phyloP scores from a whole-genome alignment of 208 protist species.

The Trypanosoma avium region DNA sequence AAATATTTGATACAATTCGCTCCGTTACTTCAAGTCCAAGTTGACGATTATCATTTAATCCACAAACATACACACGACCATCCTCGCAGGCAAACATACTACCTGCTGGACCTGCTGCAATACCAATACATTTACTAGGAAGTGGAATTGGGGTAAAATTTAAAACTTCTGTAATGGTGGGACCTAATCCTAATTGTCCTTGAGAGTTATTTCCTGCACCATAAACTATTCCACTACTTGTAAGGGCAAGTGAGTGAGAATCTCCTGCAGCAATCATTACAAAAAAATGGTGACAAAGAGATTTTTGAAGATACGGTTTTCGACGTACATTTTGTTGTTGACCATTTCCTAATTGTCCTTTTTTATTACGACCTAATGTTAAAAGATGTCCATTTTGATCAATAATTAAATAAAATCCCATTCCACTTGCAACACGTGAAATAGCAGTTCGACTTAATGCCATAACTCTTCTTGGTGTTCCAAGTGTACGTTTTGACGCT shows the following conservation, averaged over 20 bases:
- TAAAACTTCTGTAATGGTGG: conserved; percentile 32
- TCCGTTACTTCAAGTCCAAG: conserved; percentile 68
- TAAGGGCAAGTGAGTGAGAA: conserved; percentile 79
- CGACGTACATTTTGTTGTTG: conserved; percentile 61
- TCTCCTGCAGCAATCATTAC: conserved; percentile 82
- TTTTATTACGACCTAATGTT: conserved; percentile 78
- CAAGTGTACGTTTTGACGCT: conserved; percentile 58
- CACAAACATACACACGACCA: conserved; percentile 73
- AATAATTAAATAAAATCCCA: conserved; percentile 78
- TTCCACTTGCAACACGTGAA: conserved; percentile 77
- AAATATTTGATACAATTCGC: conserved; percentile 55
- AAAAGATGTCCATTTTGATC: conserved; percentile 87
- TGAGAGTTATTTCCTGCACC: conserved; percentile 79
- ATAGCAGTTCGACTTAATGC: conserved; percentile 68
- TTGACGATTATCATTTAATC: conserved; percentile 80
- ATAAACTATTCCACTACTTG: conserved; percentile 84
- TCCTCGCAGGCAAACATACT: conserved; percentile 88
- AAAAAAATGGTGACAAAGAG: conserved; percentile 75
- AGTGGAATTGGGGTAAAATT: conserved; percentile 70
- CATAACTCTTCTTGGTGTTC: conserved; percentile 86
- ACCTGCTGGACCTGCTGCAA: conserved; percentile 71
- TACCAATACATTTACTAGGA: conserved; percentile 67
- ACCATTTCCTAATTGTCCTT: conserved; percentile 85
- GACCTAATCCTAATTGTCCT: conserved; percentile 83
- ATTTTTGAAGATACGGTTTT: conserved; percentile 53